Conservation (phyloP, 116 monocot genomes). For the Cymodocea nodosa region DNA sequence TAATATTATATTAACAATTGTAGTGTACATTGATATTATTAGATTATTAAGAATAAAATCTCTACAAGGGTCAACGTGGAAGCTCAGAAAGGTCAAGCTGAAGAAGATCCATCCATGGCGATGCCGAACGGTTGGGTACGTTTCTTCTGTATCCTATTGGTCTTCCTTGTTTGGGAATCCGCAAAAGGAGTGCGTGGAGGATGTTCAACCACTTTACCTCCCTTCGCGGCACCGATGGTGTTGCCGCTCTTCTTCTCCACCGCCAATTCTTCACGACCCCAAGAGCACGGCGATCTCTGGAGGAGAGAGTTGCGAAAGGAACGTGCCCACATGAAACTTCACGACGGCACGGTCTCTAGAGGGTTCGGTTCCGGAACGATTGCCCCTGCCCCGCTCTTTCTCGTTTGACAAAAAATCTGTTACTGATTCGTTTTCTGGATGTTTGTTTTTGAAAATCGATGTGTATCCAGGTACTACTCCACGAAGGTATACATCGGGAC, state of each 20-base stretch:
- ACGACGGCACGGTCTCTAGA: slow-evolving; percentile 84
- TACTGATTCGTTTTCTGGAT: neutral
- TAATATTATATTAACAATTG: too few relatives aligned
- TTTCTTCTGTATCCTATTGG: neutral
- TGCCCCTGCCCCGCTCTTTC: too few relatives aligned
- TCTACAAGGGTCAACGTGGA: too few relatives aligned
- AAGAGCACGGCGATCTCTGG: neutral
- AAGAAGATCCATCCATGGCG: too few relatives aligned
- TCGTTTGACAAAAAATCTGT: too few relatives aligned
- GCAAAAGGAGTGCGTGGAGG: too few relatives aligned
- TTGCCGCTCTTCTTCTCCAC: slow-evolving; percentile 45
- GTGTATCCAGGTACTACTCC: slow-evolving; percentile 56
- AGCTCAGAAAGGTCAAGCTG: too few relatives aligned
- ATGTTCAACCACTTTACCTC: neutral
- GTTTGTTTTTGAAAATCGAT: neutral
- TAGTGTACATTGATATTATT: too few relatives aligned
- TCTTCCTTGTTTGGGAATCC: neutral
- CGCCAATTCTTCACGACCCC: slow-evolving; percentile 22
- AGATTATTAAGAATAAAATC: too few relatives aligned
- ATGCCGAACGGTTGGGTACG: too few relatives aligned
- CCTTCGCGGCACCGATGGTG: slow-evolving; percentile 18
- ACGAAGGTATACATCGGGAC: slow-evolving; percentile 78
- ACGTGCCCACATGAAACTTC: slow-evolving; percentile 62
- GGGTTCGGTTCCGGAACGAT: slow-evolving; percentile 24
- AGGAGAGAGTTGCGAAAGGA: slow-evolving; percentile 14